These are phyloP conservation scores for Blastobotrys capitulatus DNA, from an alignment of 1,139 yeast genomes.

Conservation along the genomic window DNA sequence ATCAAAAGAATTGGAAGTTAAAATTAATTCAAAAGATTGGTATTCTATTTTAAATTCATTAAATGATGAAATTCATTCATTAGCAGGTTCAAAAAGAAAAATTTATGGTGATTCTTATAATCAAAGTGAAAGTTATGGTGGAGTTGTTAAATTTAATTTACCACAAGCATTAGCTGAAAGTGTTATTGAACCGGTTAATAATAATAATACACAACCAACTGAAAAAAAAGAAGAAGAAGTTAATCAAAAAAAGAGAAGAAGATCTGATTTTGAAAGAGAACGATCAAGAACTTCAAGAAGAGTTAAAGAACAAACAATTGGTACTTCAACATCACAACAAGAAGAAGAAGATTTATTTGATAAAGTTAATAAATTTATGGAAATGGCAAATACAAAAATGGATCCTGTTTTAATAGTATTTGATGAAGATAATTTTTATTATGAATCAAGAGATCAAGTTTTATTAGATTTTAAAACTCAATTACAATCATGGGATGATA, in stretches of 20 bases:
- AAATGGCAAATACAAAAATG: constrained; percentile 21
- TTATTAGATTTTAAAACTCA: constrained; percentile 37
- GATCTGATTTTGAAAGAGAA: constrained; percentile 8
- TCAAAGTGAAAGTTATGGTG: constrained; percentile 18
- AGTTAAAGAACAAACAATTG: constrained; percentile 34
- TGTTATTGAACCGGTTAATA: neutral
- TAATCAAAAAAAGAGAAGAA: constrained; percentile 8
- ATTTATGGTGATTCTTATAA: constrained; percentile 26
- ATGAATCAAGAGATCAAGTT: constrained; percentile 22
- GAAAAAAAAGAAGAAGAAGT: neutral
- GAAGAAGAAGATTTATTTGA: constrained; percentile 28
- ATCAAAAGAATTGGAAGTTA: constrained; percentile 16
- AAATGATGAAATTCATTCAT: constrained; percentile 20
- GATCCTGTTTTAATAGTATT: constrained; percentile 24
- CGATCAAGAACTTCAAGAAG: constrained; percentile 27
- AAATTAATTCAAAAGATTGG: constrained; percentile 27
- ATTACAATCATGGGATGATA: constrained; percentile 42
- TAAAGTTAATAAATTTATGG: constrained; percentile 26
- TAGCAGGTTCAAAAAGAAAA: constrained; percentile 20
- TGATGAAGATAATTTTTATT: constrained; percentile 15
- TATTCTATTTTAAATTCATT: constrained; percentile 22
- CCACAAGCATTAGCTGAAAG: constrained; percentile 19
- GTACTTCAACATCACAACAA: constrained; percentile 23
- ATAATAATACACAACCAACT: neutral
- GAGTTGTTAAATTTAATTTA: constrained; percentile 21